These are phyloP conservation scores for Avicennia marina DNA, from an alignment of 257 asterid genomes.

Conservation along the genomic window DNA sequence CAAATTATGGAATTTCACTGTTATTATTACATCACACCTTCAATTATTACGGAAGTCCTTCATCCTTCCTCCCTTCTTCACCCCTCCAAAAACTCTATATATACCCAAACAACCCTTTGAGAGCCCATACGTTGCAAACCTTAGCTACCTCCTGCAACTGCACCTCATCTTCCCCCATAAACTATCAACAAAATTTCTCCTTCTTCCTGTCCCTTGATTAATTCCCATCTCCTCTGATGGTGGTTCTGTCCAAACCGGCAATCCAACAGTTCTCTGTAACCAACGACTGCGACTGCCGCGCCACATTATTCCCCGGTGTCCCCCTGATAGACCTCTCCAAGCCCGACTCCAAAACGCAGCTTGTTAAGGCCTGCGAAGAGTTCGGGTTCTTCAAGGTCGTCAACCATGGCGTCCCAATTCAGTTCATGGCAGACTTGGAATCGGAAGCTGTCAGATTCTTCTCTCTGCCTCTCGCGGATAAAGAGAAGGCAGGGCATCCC, in stretches of 20 bases:
- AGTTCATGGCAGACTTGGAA: not conserved
- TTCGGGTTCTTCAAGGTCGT: conserved; percentile 15
- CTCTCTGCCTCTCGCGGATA: not conserved
- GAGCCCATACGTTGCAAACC: no score
- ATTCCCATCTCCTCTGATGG: conserved; percentile 25
- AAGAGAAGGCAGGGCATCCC: not conserved
- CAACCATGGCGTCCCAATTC: conserved; percentile 5
- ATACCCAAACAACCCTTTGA: no score
- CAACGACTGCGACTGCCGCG: no score
- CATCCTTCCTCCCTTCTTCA: no score
- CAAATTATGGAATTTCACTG: no score
- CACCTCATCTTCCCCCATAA: not conserved
- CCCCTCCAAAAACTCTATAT: no score
- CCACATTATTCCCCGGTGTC: not conserved
- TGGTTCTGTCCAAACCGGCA: conserved; percentile 37
- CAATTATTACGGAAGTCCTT: no score
- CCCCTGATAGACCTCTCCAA: not conserved
- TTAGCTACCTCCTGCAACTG: no score
- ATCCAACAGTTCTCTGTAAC: no score
- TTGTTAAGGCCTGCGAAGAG: conserved; percentile 8
- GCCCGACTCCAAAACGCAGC: not conserved
- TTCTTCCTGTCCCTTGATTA: no score
- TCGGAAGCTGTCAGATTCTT: not conserved
- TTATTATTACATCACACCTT: no score
- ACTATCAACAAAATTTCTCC: no score